Evolutionary conservation across 495 filamentous ascomycete species (phyloP), one percentile per base, ranked within the genome.

Genomic region (Aspergillus biplanus): DNA sequence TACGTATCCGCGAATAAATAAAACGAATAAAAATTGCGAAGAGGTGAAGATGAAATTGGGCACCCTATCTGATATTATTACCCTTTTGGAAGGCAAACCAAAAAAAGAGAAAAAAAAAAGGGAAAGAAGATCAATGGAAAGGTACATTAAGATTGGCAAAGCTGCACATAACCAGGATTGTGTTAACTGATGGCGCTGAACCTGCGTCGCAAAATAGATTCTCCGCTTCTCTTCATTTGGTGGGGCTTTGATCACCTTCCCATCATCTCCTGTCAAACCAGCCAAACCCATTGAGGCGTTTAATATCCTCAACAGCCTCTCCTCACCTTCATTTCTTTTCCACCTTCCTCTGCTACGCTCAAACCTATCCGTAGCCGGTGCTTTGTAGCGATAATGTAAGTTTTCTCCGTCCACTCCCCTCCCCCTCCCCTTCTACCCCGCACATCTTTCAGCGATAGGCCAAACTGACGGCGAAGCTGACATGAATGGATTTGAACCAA

Each of bases 161-260:
- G 34, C 37, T 31, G 6, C 11, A 47, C 35, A 47, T 47, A 27
- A 13, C 35, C 18, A 55, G 50, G 8, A 47, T 35, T 33, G 34
- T 16, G n/a, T 42, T 56, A 42, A 52, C 37, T 58, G 27, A 34
- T 27, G 49, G 35, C 63, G 61, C 27, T 59, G 50, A 56, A 54
- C 52, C 58, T 65, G 67, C 69, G 69, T 66, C 67, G 73, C 68
- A 75, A 80, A 74, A 77, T 73, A 73, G 72, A 76, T 79, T 78
- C 63, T 78, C 77, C 78, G 78, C 65, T 47, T 42, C 31, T 66
- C 63, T 60, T 68, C 49, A 61, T 56, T 63, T 65, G 66, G 66
- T 71, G 68, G 71, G 71, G 64, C 52, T 56, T 61, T 42, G 44
- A 63, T 65, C 58, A 32, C 56, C 50, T 62, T 64, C 59, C 52